Conservation (phyloP, 106 monocot genomes). For the Apostasia shenzhenica region DNA sequence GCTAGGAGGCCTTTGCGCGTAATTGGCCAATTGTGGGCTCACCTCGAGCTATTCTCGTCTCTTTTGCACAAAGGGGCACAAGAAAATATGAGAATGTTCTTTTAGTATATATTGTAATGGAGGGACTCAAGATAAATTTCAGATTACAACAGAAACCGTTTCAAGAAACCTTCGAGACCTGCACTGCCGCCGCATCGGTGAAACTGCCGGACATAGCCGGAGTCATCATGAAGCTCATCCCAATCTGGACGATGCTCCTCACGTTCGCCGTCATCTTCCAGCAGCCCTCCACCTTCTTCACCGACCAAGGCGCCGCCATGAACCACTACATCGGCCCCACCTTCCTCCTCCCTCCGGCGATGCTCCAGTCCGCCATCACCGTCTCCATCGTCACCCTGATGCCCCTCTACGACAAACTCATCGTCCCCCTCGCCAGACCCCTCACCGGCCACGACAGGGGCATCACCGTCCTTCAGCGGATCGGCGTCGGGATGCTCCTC, state of each 20-base stretch:
- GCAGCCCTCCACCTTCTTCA: slow-evolving; percentile 93
- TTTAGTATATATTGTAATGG: too few relatives aligned
- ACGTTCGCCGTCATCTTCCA: slow-evolving; percentile 98
- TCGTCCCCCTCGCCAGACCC: slow-evolving; percentile 37
- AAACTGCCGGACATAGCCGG: slow-evolving; percentile 19
- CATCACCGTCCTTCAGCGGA: slow-evolving; percentile 71
- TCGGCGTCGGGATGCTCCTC: slow-evolving; percentile 80
- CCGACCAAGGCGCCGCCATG: slow-evolving; percentile 82
- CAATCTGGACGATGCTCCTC: slow-evolving; percentile 70
- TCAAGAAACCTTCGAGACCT: slow-evolving; percentile 11
- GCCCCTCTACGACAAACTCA: slow-evolving; percentile 77
- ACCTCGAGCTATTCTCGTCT: too few relatives aligned
- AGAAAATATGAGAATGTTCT: too few relatives aligned
- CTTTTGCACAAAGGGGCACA: too few relatives aligned
- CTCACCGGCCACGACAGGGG: slow-evolving; percentile 45
- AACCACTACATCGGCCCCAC: slow-evolving; percentile 35
- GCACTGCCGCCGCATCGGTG: not conserved
- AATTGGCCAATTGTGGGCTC: too few relatives aligned
- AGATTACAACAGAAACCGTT: slow-evolving; percentile 58
- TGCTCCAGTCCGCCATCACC: slow-evolving; percentile 75
- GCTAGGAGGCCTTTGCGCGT: too few relatives aligned
- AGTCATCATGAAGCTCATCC: slow-evolving; percentile 50
- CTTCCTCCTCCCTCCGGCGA: slow-evolving; percentile 66
- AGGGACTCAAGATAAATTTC: not conserved
- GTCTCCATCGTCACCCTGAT: slow-evolving; percentile 74